Evolutionary conservation across 805 yeast genomes (phyloP), one percentile per base, ranked within the genome.

Genomic region (Sugiyamaella lignohabitans): DNA sequence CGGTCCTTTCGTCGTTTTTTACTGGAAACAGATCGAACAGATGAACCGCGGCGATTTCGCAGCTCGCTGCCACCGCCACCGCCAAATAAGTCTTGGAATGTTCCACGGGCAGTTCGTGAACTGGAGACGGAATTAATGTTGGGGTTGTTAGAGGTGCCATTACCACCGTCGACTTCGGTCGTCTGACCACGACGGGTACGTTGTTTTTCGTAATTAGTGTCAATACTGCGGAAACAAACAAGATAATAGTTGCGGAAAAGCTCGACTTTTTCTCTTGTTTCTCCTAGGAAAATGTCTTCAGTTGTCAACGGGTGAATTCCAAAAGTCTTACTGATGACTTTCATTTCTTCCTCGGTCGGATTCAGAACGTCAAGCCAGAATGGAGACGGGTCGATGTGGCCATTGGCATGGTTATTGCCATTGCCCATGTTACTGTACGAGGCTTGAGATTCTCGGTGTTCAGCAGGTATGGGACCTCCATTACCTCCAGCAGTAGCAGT

Each of bases 341-440:
- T 88, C 95, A 93, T 87, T 64, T 91, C 98, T 55, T 88, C 97
- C 59, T 93, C 98, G 0, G 95, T 85, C 8, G 98, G 98, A 59
- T 87, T 84, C 48, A 86, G 68, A 10, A 91, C 84, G 64, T 91
- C 98, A 8, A 91, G 72, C 98, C 98, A 91, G 72, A 91, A 88
- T 16, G 95, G 56, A 3, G 45, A 38, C 4, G 49, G 53, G 16
- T 48, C 54, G 5, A 11, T 20, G 5, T 22, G 48, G 8, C 30
- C 39, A 17, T 17, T 37, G 38, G 22, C 30, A 20, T 17, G 42
- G 19, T 20, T 22, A n/a, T n/a, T n/a, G n/a, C n/a, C 20, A 35
- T 19, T 11, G 22, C 20, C 8, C 23, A 23, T 16, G 36, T 19
- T 3, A 36, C 20, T 10, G 11, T 17, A 11, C 36, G 36, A 20